Evolutionary conservation across 2,329 filamentous ascomycete species (phyloP), one percentile per base, ranked within the genome.

Genomic region (Dothistroma pini): DNA sequence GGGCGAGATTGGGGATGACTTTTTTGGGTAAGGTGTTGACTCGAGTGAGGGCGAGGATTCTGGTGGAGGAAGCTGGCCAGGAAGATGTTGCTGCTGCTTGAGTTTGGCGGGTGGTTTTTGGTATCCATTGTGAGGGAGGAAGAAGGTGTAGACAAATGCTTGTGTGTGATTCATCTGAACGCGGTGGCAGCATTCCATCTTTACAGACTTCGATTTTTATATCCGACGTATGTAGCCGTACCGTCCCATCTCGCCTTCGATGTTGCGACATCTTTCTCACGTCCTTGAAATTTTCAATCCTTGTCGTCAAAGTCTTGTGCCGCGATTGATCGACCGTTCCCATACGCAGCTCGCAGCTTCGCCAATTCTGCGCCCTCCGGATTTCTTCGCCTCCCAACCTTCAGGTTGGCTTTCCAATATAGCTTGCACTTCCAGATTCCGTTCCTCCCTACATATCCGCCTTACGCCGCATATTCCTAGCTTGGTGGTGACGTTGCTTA

Each of bases 1-100:
- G 57, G 25, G 34, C 6, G 16, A 19, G 38, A 29, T 64, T 56
- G 62, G 59, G 62, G 5, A 41, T 57, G 52, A 64, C 59, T 54
- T 31, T 62, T 11, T 31, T 64, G 25, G 62, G 62, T n/a, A 56
- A 64, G 54, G 59, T 51, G 11, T 51, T 62, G 57, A 64, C 60
- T 56, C 57, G 38, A 8, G 59, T 64, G 2, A 48, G 62, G 14
- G 54, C 54, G 9, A 50, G 34, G 29, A 29, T 64, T 21, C 21
- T 25, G 11, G 14, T 16, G 31, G 57, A 62, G 38, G 35, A 65
- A 48, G 34, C 3, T 19, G 44, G 10, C n/a, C 2, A 10, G 4
- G 44, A 49, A 11, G n/a, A 10, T 10, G n/a, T 2, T 49, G 44
- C 3, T 14, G n/a, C 5, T 19, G n/a, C 10, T 21, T 21, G 14